A percentile compares a stretch with the other conserved stretches of the same genome.
These are phyloP conservation scores for Phytophthora europaea DNA, from an alignment of 352 stramenopile genomes.

Conservation along the genomic window DNA sequence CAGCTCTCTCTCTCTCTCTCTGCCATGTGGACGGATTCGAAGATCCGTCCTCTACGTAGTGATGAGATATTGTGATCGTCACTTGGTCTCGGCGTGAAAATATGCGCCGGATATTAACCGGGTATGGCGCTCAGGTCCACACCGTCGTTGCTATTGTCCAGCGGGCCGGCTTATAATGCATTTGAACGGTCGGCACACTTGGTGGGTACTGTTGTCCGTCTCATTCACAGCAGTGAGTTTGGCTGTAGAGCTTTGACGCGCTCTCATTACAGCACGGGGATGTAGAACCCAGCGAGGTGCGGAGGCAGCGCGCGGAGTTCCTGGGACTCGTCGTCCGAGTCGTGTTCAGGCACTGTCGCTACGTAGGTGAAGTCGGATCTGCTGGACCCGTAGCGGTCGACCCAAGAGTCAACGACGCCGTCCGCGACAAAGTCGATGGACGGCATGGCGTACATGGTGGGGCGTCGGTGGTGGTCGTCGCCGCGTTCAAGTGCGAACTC, in stretches of 20 bases:
- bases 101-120: background rate
- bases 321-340: conserved; percentile 14
- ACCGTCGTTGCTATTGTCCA: background rate
- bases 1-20: background rate
- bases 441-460: conserved; percentile 44
- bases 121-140: background rate
- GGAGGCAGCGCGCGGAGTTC: background rate
- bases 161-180: conserved; percentile 22
- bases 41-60: background rate
- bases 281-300: conserved; percentile 37
- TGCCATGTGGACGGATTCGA: conserved; percentile 11
- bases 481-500: conserved; percentile 32
- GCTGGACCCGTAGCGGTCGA: conserved; percentile 38
- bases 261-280: conserved; percentile 31
- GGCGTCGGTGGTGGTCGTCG: conserved; percentile 32
- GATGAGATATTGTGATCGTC: background rate
- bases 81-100: background rate
- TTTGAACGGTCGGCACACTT: background rate
- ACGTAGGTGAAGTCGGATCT: conserved; percentile 38
- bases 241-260: background rate
- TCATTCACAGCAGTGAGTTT: background rate
- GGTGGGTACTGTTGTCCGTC: conserved; percentile 8
- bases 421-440: conserved; percentile 30
- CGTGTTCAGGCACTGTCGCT: conserved; percentile 24
- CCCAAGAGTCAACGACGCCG: conserved; percentile 33